phyloP scores from a whole-genome alignment of 371 early-diverging fungal species.

The Rhizopus sp. region DNA sequence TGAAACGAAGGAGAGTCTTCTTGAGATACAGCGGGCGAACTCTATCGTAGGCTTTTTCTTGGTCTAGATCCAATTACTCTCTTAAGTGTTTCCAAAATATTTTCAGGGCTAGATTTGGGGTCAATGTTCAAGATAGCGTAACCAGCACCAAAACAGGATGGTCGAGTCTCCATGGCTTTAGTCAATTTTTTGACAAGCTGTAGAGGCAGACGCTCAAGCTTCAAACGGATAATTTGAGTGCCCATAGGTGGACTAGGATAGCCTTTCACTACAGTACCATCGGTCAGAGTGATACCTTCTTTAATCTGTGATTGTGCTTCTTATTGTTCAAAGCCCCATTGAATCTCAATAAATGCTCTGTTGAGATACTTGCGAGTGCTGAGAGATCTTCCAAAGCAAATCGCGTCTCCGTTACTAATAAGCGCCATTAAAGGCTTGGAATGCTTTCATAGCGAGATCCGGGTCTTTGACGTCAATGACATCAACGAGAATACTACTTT shows the following conservation, averaged over 20 bases:
- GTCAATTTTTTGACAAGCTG: neutral
- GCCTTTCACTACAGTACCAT: too few relatives aligned
- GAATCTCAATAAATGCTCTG: neutral
- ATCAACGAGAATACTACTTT: neutral
- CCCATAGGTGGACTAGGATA: too few relatives aligned
- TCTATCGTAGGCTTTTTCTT: conserved; percentile 25
- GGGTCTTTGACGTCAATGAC: neutral
- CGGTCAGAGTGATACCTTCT: too few relatives aligned
- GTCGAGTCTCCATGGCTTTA: too few relatives aligned
- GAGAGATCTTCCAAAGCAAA: too few relatives aligned
- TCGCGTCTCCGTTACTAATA: neutral
- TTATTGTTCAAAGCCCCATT: neutral
- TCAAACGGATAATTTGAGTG: too few relatives aligned
- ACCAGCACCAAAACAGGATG: too few relatives aligned
- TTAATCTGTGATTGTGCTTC: neutral
- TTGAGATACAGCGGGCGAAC: conserved; percentile 20
- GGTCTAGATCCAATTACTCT: conserved; percentile 5
- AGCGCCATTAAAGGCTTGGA: neutral
- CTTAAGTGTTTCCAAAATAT: too few relatives aligned
- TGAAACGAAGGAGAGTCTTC: too few relatives aligned
- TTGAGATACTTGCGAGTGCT: neutral
- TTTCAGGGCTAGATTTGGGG: too few relatives aligned
- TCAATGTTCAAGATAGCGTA: too few relatives aligned
- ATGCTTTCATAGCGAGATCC: neutral
- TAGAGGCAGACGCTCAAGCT: neutral